Evolutionary conservation across 176 grass and related monocot genomes (phyloP), one percentile per base, ranked within the genome.

Genomic region (Triticum dicoccoides): DNA sequence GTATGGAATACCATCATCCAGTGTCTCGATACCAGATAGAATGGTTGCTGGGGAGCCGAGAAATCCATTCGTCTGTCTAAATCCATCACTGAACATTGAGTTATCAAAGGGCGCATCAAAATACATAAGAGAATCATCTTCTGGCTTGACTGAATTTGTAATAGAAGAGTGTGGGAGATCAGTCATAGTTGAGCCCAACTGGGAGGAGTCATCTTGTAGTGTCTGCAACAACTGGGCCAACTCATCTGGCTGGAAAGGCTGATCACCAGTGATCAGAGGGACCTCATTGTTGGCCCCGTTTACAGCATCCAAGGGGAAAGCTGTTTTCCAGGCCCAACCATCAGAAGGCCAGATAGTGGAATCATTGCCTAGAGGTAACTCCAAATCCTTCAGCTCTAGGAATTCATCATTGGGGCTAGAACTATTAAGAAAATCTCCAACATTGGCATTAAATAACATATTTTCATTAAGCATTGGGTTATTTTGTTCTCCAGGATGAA

Each of bases 361-460:
- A 24, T 70, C 82, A 88, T 88, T 82, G 29, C 4, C 84, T 8
- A 83, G 21, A 79, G 80, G 70, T 23, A 45, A 78, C 65, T 87
- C 77, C 24, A 79, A 66, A 86, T 98, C 96, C 73, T 96, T 95
- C 76, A 98, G 76, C 81, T 96, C 92, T 23, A 98, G 67, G 49
- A 84, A 98, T 69, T 82, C 96, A 68, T 94, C 87, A 82, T 72
- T 89, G 62, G 82, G 83, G 78, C 73, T 80, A 88, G 88, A 65
- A 76, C 10, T 86, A 84, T 77, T 32, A 2, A 79, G 59, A 79
- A 75, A 24, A 67, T 86, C 71, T 75, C 65, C 66, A 73, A n/a
- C 66, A 67, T 24, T 71, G 73, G 80, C 32, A 82, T 90, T 86
- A 61, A 81, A 61, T 58, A 76, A 38, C 61, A 88, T 74, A 63